These are phyloP conservation scores for Starmerella apicola DNA, from an alignment of 805 yeast species.

Conservation along the genomic window DNA sequence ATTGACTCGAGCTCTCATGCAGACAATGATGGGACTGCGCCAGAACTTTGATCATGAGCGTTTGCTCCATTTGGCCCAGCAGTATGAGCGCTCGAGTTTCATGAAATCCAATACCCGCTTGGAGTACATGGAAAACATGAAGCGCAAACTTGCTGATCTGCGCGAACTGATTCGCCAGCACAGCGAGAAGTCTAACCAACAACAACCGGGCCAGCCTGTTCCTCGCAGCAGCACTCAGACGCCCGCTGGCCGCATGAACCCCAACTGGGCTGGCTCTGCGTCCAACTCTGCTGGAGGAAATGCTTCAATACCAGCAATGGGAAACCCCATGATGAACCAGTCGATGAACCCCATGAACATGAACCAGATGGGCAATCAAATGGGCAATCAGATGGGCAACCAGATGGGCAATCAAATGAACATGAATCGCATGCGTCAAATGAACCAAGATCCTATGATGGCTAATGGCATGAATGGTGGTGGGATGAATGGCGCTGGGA, in stretches of 20 bases:
- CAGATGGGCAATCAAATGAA: not conserved
- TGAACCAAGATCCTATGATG: too few relatives aligned
- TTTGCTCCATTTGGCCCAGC: conserved; percentile 24
- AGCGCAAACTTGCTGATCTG: conserved; percentile 12
- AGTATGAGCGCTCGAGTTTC: conserved; percentile 25
- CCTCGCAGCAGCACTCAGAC: not conserved
- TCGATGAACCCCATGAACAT: not conserved
- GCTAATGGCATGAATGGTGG: too few relatives aligned
- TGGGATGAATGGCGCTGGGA: too few relatives aligned
- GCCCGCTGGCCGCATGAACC: not conserved
- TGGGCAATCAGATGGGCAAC: not conserved
- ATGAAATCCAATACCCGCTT: conserved; percentile 23
- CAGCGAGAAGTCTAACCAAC: conserved; percentile 1
- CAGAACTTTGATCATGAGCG: conserved; percentile 24
- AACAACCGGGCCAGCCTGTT: not conserved
- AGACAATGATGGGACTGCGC: conserved; percentile 20
- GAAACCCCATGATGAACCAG: conserved; percentile 1
- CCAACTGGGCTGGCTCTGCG: not conserved
- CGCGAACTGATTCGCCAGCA: conserved; percentile 10
- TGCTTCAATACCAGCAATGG: too few relatives aligned
- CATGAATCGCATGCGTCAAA: too few relatives aligned
- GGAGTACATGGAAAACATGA: conserved; percentile 18
- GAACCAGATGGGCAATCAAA: conserved; percentile 4
- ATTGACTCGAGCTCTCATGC: conserved; percentile 13
- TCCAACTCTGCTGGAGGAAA: too few relatives aligned